phyloP scores from a whole-genome alignment of 2,329 filamentous ascomycete species.

The Fusarium fracticaudum region DNA sequence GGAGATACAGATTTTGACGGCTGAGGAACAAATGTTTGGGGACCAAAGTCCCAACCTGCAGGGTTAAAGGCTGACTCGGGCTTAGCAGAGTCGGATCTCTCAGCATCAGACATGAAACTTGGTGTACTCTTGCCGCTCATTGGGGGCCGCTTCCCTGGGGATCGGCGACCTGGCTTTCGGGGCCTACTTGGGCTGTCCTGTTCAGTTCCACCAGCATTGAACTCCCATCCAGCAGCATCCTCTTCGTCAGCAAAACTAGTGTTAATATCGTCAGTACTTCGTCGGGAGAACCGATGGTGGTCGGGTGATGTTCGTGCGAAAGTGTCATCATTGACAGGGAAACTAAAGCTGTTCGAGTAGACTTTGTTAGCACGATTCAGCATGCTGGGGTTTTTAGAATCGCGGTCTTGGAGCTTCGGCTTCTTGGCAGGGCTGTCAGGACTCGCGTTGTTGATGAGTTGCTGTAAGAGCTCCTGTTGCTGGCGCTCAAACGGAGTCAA shows the following conservation, averaged over 20 bases:
- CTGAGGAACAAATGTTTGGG: conserved; percentile 63
- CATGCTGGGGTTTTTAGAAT: neutral
- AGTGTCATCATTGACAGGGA: conserved; percentile 56
- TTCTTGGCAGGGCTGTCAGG: conserved; percentile 26
- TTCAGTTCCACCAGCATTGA: conserved; percentile 59
- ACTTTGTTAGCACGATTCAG: conserved; percentile 47
- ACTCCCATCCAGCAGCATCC: conserved; percentile 57
- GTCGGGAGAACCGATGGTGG: conserved; percentile 56
- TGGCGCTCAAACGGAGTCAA: conserved; percentile 53
- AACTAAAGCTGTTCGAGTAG: conserved; percentile 59
- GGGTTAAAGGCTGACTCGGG: conserved; percentile 57
- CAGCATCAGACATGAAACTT: conserved; percentile 33
- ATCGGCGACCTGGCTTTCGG: conserved; percentile 54
- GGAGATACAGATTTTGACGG: conserved; percentile 55
- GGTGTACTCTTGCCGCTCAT: conserved; percentile 37
- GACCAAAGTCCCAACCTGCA: conserved; percentile 65
- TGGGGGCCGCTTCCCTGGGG: conserved; percentile 48
- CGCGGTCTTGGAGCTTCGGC: conserved; percentile 6
- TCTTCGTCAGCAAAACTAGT: conserved; percentile 67
- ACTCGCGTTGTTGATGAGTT: conserved; percentile 48
- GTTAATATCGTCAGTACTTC: conserved; percentile 69
- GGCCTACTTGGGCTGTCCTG: conserved; percentile 37
- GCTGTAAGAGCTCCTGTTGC: conserved; percentile 51
- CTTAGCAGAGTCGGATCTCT: conserved; percentile 40
- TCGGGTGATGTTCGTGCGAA: conserved; percentile 50